These are phyloP conservation scores for Bruguiera gymnorhiza DNA, from an alignment of 345 rosid species.

Conservation along the genomic window DNA sequence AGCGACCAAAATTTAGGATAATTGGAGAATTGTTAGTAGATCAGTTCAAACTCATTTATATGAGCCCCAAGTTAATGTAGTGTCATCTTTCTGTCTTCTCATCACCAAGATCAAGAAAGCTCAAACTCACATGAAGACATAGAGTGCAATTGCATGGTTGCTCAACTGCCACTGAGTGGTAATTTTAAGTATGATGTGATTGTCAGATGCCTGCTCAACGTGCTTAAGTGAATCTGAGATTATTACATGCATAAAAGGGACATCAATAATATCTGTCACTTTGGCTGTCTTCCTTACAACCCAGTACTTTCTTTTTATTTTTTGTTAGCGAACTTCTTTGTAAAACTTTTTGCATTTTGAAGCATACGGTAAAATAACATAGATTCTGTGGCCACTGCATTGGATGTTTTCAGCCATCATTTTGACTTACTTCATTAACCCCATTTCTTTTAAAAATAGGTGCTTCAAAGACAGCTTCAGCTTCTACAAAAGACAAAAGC, in stretches of 20 bases:
- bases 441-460: constrained; percentile 15
- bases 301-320: too few species aligned
- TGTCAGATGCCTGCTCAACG: neutral
- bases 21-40: too few species aligned
- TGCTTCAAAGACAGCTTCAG: constrained; percentile 39
- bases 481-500: constrained; percentile 21
- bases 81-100: neutral
- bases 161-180: neutral
- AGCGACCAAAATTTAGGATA: too few species aligned
- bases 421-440: neutral
- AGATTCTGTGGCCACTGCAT: neutral
- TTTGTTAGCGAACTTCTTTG: neutral
- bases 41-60: too few species aligned
- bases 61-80: neutral
- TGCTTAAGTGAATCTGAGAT: neutral
- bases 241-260: neutral
- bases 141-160: neutral
- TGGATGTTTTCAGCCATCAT: neutral
- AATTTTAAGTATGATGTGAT: neutral
- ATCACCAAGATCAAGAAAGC: neutral
- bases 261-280: too few species aligned
- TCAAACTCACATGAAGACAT: neutral
- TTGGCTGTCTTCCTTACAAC: too few species aligned
- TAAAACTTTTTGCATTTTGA: neutral
- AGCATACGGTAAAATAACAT: neutral